phyloP scores from a whole-genome alignment of 306 rosid species.

The Dalbergia cultrata region DNA sequence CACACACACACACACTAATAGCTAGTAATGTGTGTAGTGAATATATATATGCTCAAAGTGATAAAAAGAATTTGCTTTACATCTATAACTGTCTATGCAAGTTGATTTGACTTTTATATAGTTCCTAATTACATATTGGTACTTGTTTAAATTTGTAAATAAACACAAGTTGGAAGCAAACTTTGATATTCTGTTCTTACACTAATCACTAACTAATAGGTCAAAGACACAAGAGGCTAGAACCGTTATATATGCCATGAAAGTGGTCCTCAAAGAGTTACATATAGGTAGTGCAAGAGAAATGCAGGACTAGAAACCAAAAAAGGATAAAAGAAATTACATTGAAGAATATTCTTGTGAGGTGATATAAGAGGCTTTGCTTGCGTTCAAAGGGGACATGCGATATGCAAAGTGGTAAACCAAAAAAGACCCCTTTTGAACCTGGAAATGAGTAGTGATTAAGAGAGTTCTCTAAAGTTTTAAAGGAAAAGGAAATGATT shows the following conservation, averaged over 20 bases:
- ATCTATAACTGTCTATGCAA: slow-evolving; percentile 27
- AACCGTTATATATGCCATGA: too few relatives aligned
- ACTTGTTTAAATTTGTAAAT: neutral
- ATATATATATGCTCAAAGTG: neutral
- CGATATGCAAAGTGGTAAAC: slow-evolving; percentile 64
- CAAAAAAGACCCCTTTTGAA: slow-evolving; percentile 68
- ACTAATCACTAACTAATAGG: too few relatives aligned
- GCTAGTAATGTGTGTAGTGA: slow-evolving; percentile 6
- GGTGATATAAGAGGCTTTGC: slow-evolving; percentile 47
- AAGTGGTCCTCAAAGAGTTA: slow-evolving; percentile 20
- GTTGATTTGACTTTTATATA: slow-evolving; percentile 31
- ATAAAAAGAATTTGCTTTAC: slow-evolving; percentile 21
- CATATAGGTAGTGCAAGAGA: neutral
- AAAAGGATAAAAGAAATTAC: neutral
- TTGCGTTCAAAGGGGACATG: slow-evolving; percentile 71
- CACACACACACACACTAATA: too few relatives aligned
- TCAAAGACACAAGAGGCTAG: too few relatives aligned
- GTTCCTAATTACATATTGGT: neutral
- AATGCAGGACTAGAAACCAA: slow-evolving; percentile 22
- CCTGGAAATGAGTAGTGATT: slow-evolving; percentile 49
- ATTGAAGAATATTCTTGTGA: slow-evolving; percentile 50
- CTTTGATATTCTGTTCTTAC: neutral
- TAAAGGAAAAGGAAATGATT: neutral
- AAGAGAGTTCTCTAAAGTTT: neutral
- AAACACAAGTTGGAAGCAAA: neutral